phyloP scores from a whole-genome alignment of 257 asterid species.

The Leptodermis oblonga region DNA sequence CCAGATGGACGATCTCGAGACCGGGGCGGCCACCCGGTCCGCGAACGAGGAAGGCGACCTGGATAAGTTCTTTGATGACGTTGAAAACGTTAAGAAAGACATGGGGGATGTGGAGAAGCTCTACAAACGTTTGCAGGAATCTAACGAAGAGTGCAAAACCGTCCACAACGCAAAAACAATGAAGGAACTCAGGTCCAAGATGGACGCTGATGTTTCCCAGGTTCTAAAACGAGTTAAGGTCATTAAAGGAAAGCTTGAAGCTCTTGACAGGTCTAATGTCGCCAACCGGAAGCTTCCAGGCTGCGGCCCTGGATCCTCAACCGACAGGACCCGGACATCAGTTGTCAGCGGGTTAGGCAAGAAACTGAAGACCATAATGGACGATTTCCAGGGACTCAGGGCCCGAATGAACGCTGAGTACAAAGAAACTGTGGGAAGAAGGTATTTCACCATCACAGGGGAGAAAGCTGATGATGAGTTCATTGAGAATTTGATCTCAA shows the following conservation, averaged over 20 bases:
- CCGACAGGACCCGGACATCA: constrained; percentile 42
- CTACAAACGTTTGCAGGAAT: constrained; percentile 30
- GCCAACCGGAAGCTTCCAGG: constrained; percentile 32
- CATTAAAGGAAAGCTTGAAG: constrained; percentile 41
- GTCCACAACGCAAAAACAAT: constrained; percentile 42
- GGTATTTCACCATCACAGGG: constrained; percentile 41
- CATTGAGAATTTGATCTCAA: constrained; percentile 40
- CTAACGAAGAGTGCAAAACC: constrained; percentile 39
- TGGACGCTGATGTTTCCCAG: constrained; percentile 34
- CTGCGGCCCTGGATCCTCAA: constrained; percentile 45
- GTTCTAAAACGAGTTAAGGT: constrained; percentile 36
- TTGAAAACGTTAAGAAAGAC: constrained; percentile 43
- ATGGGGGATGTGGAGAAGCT: constrained; percentile 32
- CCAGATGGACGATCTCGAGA: constrained; percentile 35
- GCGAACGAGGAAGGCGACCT: constrained; percentile 24
- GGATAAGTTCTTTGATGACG: constrained; percentile 35
- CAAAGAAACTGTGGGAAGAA: constrained; percentile 39
- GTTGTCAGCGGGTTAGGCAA: constrained; percentile 47
- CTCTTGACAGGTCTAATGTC: constrained; percentile 35
- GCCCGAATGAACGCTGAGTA: constrained; percentile 38
- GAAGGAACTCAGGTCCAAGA: constrained; percentile 33
- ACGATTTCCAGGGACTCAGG: constrained; percentile 35
- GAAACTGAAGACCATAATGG: constrained; percentile 38
- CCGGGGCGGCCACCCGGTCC: constrained; percentile 1
- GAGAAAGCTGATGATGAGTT: constrained; percentile 31